Evolutionary conservation across 2,329 filamentous ascomycete species (phyloP).

Genomic region (Fusarium buharicum): DNA sequence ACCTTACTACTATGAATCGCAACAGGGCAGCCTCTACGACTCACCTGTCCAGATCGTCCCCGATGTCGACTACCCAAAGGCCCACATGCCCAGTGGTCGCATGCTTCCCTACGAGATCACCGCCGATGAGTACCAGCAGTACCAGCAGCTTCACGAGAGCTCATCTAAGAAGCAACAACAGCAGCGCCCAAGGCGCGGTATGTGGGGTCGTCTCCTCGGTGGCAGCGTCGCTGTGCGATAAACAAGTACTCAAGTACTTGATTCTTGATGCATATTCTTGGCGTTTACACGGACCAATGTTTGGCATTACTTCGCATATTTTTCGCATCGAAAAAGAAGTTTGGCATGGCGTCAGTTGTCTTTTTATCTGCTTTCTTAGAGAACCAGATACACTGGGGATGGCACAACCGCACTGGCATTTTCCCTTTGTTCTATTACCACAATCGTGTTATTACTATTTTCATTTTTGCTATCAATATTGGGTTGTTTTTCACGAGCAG

Average conservation of each 20-base stretch:
- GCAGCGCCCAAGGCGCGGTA: constrained; percentile 56
- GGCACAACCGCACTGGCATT: constrained; percentile 19
- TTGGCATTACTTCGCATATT: constrained; percentile 36
- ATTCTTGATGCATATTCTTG: constrained; percentile 35
- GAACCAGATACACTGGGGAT: constrained; percentile 40
- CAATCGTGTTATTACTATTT: constrained; percentile 13
- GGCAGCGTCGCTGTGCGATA: constrained; percentile 56
- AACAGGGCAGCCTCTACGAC: constrained; percentile 58
- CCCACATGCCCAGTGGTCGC: constrained; percentile 45
- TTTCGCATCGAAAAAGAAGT: constrained; percentile 36
- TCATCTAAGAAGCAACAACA: constrained; percentile 60
- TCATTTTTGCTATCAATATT: neutral
- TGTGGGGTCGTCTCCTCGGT: constrained; percentile 66
- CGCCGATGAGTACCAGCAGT: constrained; percentile 59
- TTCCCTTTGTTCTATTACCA: constrained; percentile 36
- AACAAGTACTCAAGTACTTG: constrained; percentile 14
- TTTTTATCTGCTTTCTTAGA: constrained; percentile 29
- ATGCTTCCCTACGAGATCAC: constrained; percentile 67
- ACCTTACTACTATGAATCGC: constrained; percentile 54
- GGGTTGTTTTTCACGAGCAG: constrained; percentile 2
- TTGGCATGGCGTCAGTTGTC: constrained; percentile 39
- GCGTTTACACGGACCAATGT: constrained; percentile 40
- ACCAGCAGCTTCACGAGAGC: constrained; percentile 58
- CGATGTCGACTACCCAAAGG: constrained; percentile 54
- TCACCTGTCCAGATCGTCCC: constrained; percentile 61